Base-by-base conservation (phyloP, 2,329 filamentous ascomycete species). In the Catunica adiposa region DNA sequence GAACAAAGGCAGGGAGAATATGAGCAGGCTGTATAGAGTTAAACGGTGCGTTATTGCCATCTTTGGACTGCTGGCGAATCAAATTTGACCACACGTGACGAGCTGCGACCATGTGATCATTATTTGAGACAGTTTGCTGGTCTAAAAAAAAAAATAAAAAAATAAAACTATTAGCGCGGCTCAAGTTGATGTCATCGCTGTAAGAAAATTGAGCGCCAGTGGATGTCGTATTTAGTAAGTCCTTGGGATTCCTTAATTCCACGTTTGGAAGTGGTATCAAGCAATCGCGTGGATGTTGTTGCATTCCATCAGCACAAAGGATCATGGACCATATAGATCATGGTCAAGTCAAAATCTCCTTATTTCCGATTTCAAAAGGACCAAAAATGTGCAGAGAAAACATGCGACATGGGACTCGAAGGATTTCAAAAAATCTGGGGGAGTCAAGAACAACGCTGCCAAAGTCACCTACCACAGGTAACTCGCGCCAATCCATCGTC, bases 1-100 rank as follows among this genome's bases (percentile, higher is more conserved):
- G 86, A 64, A 96, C 81, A 64, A 88, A 96, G 31, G 70, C 69
- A 38, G 80, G 80, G 22, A 82, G 69, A 56, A 81, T 72, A 34
- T 47, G 47, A 1, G 47, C 26, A 5, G 56, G 51, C 26, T 58
- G 56, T 11, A 51, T 23, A 31, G 44, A 11, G 15, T 26, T 51
- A 34, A 51, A 50, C 73, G 53, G 25, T 20, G 37, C 47, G 9
- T 53, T 51, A 11, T 50, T 29, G 14, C 42, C 22, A 17, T 53
- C 38, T 25, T 23, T 54, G 3, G n/a, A 20, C 6, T n/a, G 15
- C 29, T 58, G 57, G 15, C 56, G 56, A 22, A 58, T 23, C 14
- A 58, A 37, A 40, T 58, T 58, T 3, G 47, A 31, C 56, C 56
- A 58, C 11, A 46, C 46, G 22, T 48, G 53, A 20, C 56, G 56